phyloP scores from a whole-genome alignment of 768 basidiomycete species.

The Leccinum disarticulatum region DNA sequence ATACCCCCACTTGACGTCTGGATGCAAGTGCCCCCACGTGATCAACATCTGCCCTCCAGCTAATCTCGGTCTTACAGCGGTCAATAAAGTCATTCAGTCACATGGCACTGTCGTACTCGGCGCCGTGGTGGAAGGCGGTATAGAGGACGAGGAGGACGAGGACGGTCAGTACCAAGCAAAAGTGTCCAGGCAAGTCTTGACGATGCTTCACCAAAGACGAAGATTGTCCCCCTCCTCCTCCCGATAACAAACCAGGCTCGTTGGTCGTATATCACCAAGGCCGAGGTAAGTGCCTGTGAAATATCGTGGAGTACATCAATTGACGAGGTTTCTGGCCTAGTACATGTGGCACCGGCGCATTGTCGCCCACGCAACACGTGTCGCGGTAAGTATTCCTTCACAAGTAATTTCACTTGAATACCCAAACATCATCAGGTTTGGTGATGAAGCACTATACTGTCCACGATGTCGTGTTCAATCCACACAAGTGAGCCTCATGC shows the following conservation, averaged over 20 bases:
- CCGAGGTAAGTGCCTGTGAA: slow-evolving; percentile 16
- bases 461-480: slow-evolving; percentile 56
- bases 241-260: slow-evolving; percentile 49
- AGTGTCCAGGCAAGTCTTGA: slow-evolving; percentile 17
- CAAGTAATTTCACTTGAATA: background rate
- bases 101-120: slow-evolving; percentile 42
- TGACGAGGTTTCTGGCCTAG: slow-evolving; percentile 13
- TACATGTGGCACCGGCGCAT: slow-evolving; percentile 20
- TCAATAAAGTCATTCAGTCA: slow-evolving; percentile 52
- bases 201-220: background rate
- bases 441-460: slow-evolving; percentile 51
- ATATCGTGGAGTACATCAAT: background rate
- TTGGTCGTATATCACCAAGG: slow-evolving; percentile 42
- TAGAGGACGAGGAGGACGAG: slow-evolving; percentile 34
- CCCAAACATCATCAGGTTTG: slow-evolving; percentile 10
- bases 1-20: slow-evolving; percentile 46
- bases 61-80: slow-evolving; percentile 35
- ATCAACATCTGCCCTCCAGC: background rate
- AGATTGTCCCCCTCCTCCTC: slow-evolving; percentile 34
- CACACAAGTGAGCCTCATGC: slow-evolving; percentile 39
- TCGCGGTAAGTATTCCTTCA: slow-evolving; percentile 14
- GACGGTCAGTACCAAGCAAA: slow-evolving; percentile 18
- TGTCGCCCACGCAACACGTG: slow-evolving; percentile 18
- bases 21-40: slow-evolving; percentile 29
- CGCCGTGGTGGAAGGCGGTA: slow-evolving; percentile 48